These are phyloP conservation scores for Colletotrichum truncatum DNA, from an alignment of 2,329 filamentous ascomycete genomes.

Conservation along the genomic window DNA sequence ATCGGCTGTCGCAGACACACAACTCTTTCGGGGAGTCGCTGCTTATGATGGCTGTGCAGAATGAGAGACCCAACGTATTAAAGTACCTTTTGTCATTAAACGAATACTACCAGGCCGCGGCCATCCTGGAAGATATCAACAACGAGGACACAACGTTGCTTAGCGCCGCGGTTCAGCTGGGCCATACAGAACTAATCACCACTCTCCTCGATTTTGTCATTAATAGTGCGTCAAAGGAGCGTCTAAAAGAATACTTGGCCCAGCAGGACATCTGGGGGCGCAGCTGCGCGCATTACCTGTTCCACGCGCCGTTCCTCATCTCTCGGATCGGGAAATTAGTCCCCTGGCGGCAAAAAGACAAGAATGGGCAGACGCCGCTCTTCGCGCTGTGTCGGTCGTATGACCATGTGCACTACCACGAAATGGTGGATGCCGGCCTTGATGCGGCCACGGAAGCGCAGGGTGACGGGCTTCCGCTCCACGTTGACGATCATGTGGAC, in stretches of 20 bases:
- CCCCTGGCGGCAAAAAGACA: conserved; percentile 91
- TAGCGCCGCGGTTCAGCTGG: conserved; percentile 89
- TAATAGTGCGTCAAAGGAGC: conserved; percentile 60
- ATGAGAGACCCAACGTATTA: conserved; percentile 75
- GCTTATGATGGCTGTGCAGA: conserved; percentile 85
- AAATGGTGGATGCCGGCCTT: conserved; percentile 88
- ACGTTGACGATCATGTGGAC: conserved; percentile 93
- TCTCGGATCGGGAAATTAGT: conserved; percentile 78
- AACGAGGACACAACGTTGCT: conserved; percentile 90
- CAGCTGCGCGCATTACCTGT: conserved; percentile 94
- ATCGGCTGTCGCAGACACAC: conserved; percentile 77
- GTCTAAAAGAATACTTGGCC: conserved; percentile 74
- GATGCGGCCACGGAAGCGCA: conserved; percentile 78
- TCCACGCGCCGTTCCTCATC: conserved; percentile 87
- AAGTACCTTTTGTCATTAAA: conserved; percentile 81
- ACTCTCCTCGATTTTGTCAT: conserved; percentile 78
- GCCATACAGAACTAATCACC: conserved; percentile 78
- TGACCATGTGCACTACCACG: conserved; percentile 85
- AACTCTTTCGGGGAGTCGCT: conserved; percentile 82
- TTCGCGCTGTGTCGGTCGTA: conserved; percentile 97
- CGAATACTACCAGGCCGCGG: conserved; percentile 76
- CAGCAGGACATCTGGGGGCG: conserved; percentile 86
- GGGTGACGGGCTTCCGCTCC: conserved; percentile 80
- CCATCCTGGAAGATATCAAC: conserved; percentile 84
- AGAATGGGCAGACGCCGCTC: conserved; percentile 96